A percentile compares a stretch with the other conserved stretches of the same genome.
phyloP scores from a whole-genome alignment of 163 green algal genomes.

The Prototheca cutis region DNA sequence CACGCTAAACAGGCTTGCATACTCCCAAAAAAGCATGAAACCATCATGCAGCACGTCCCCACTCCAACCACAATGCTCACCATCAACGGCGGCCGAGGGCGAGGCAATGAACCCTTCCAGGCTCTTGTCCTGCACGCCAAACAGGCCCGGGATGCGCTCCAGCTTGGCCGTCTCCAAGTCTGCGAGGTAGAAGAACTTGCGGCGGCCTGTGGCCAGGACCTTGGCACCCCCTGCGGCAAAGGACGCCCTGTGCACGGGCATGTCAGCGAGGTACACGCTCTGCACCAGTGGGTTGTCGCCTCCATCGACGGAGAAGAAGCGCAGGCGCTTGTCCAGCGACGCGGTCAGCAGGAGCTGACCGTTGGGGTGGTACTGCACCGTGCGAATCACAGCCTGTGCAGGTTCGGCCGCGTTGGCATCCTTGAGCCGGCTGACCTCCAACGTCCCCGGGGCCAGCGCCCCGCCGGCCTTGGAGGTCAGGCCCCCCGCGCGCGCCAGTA shows the following conservation, averaged over 20 bases:
- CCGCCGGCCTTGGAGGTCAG: constrained; percentile 31
- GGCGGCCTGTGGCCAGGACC: constrained; percentile 52
- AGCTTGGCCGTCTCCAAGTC: constrained; percentile 56
- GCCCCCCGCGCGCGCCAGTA: constrained; percentile 18
- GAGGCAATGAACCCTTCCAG: constrained; percentile 73
- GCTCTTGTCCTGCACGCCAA: constrained; percentile 41
- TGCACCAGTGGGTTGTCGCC: constrained; percentile 72
- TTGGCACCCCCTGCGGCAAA: constrained; percentile 61
- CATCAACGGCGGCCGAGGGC: too few relatives aligned
- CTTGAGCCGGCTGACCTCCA: constrained; percentile 65
- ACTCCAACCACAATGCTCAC: too few relatives aligned
- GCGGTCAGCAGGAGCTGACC: constrained; percentile 82
- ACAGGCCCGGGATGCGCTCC: constrained; percentile 39
- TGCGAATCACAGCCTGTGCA: constrained; percentile 57
- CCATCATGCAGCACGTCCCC: too few relatives aligned
- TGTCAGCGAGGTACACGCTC: constrained; percentile 71
- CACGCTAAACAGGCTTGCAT: too few relatives aligned
- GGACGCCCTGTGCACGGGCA: constrained; percentile 70
- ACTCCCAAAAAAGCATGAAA: too few relatives aligned
- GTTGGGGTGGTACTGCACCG: constrained; percentile 70
- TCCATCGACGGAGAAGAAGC: constrained; percentile 83
- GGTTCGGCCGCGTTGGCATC: constrained; percentile 74
- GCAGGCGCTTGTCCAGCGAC: constrained; percentile 74
- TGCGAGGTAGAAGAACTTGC: constrained; percentile 79
- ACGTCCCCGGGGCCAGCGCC: constrained; percentile 40